Evolutionary conservation across 805 yeast genomes (phyloP), one percentile per base, ranked within the genome.

Genomic region (Kregervanrija fluxuum): DNA sequence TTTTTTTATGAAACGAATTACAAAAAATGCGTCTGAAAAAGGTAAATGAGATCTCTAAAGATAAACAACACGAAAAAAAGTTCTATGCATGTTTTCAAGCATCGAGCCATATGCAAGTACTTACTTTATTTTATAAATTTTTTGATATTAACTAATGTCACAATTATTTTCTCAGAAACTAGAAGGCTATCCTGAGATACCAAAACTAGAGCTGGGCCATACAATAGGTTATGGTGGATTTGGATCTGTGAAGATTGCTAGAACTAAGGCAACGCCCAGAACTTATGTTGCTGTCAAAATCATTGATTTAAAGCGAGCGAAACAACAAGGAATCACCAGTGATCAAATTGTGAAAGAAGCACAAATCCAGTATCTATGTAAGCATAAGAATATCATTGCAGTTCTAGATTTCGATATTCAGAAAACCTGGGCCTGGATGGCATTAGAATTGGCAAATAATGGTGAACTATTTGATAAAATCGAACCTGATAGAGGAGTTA

Each of bases 391-490:
- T 54, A 71, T 84, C 11, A 72, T 83, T 35, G 70, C 68, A 45
- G 65, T 81, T 40, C 61, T 71, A 16, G 79, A 74, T 52, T 74
- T 76, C 48, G 80, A 79, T 5, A 70, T 75, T 3, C 75, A 79
- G 47, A 56, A 61, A 1, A 71, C 70, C 38, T 84, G 82, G 76
- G 63, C 77, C 33, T 83, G 83, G 77, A 70, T 84, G 47, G 76
- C 76, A 3, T 65, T 84, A 71, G 90, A 84, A 54, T 64, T 79
- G 46, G 87, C 88, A 1, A 71, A 72, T 22, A 85, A 86, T 47
- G 93, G 93, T 12, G 93, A 84, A 61, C 58, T 84, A 15, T 84
- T 84, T 58, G 90, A 83, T 54, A 84, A 83, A 60, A 83, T 84
- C 48, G 88, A 82, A 56, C 88, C 88, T 0, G 88, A 82, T 62